Conservation (phyloP, 31 red algal genomes). For the Porphyra umbilicalis region DNA sequence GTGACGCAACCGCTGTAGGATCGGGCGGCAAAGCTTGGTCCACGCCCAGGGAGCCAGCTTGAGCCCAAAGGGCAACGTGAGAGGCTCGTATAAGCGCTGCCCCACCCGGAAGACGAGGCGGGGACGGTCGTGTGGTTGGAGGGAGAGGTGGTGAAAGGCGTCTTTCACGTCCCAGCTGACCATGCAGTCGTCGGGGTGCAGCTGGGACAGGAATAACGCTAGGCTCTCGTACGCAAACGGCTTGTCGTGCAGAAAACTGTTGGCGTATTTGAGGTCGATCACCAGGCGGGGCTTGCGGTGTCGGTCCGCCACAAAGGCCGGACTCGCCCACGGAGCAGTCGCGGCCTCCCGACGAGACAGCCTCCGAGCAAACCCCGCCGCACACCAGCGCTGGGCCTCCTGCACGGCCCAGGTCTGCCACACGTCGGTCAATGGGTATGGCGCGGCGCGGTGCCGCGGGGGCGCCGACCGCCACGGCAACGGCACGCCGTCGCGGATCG, state of each 20-base stretch:
- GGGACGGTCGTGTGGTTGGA: background rate
- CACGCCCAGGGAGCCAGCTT: slow-evolving; percentile 12
- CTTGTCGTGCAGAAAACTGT: background rate
- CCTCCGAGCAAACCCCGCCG: too few relatives aligned
- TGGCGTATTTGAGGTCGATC: background rate
- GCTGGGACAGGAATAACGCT: background rate
- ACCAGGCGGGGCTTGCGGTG: background rate
- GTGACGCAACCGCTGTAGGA: background rate
- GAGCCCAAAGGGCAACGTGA: slow-evolving; percentile 15
- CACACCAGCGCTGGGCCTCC: too few relatives aligned
- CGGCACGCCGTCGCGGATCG: too few relatives aligned
- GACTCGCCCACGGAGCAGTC: background rate
- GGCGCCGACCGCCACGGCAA: too few relatives aligned
- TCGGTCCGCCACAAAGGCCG: background rate
- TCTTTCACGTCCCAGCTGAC: slow-evolving; percentile 29
- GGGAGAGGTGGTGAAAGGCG: slow-evolving; percentile 18
- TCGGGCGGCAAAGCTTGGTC: background rate
- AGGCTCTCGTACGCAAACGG: background rate
- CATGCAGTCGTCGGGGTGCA: slow-evolving; percentile 8
- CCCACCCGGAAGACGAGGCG: slow-evolving; percentile 18
- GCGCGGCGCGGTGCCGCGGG: too few relatives aligned
- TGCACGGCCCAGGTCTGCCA: too few relatives aligned
- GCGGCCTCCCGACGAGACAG: too few relatives aligned
- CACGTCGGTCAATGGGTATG: too few relatives aligned
- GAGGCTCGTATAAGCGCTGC: slow-evolving; percentile 2